Conservation (phyloP, 2,329 filamentous ascomycete species). For the Trichoderma polysporum region DNA sequence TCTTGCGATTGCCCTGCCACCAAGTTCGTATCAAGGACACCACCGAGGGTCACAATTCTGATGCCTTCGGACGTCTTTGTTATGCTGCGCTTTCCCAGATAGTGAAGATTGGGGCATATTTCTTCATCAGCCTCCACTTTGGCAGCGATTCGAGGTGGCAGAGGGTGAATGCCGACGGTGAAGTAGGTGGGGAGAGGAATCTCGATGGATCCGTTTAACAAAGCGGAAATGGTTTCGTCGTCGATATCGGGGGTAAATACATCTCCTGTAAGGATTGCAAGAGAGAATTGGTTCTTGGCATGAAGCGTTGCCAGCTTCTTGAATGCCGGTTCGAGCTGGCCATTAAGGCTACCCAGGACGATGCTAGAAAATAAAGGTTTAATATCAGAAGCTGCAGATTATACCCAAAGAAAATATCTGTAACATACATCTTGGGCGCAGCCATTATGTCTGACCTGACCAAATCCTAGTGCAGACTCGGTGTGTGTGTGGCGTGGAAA, state of each 20-base stretch:
- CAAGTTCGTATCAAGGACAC: slow-evolving; percentile 62
- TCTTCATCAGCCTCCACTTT: slow-evolving; percentile 72
- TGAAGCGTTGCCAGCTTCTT: slow-evolving; percentile 79
- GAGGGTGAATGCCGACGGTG: slow-evolving; percentile 69
- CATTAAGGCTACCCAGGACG: slow-evolving; percentile 80
- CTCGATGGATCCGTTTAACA: slow-evolving; percentile 70
- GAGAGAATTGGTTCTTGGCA: slow-evolving; percentile 81
- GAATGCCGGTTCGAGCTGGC: slow-evolving; percentile 73
- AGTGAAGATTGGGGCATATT: slow-evolving; percentile 88
- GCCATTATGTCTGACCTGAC: slow-evolving; percentile 38
- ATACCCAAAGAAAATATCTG: neutral
- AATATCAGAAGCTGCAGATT: neutral
- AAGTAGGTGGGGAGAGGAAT: slow-evolving; percentile 90
- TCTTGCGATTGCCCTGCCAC: slow-evolving; percentile 65
- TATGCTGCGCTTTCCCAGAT: slow-evolving; percentile 80
- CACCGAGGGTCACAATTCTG: slow-evolving; percentile 83
- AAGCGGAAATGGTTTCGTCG: slow-evolving; percentile 56
- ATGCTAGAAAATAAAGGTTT: slow-evolving; percentile 52
- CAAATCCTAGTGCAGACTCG: neutral
- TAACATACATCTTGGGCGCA: slow-evolving; percentile 48
- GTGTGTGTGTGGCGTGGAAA: neutral
- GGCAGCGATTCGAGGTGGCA: slow-evolving; percentile 69
- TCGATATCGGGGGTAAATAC: slow-evolving; percentile 66
- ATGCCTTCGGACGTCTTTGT: slow-evolving; percentile 89
- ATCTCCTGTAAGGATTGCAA: slow-evolving; percentile 81